Evolutionary conservation across 768 basidiomycete genomes (phyloP).

Genomic region (Leccinum disarticulatum): DNA sequence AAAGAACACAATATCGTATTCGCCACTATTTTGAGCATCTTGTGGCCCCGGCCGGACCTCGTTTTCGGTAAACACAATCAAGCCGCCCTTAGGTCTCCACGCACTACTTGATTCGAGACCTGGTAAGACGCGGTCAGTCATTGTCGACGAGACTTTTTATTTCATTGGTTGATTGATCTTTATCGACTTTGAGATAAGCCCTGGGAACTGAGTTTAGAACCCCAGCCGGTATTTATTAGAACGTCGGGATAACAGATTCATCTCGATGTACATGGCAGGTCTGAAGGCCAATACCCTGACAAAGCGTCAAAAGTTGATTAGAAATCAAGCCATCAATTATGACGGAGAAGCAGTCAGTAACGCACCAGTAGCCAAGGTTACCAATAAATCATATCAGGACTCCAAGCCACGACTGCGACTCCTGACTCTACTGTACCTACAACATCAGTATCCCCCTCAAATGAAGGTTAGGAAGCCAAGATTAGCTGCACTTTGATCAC

Average conservation of each 20-base stretch:
- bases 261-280: constrained; percentile 4
- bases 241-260: constrained; percentile 51
- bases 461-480: constrained; percentile 3
- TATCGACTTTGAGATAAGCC: constrained; percentile 54
- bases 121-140: constrained; percentile 63
- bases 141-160: constrained; percentile 74
- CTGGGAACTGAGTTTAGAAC: constrained; percentile 96
- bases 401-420: constrained; percentile 82
- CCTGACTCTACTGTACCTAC: constrained; percentile 87
- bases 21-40: constrained; percentile 60
- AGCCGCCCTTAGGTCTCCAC: constrained; percentile 88
- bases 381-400: constrained; percentile 87
- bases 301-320: constrained; percentile 81
- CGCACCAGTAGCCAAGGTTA: constrained; percentile 79
- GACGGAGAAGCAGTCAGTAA: neutral
- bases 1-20: constrained; percentile 89
- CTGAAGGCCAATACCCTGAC: constrained; percentile 44
- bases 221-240: constrained; percentile 97
- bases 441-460: constrained; percentile 50
- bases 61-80: constrained; percentile 80
- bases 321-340: constrained; percentile 32
- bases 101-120: constrained; percentile 77
- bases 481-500: constrained; percentile 20
- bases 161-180: constrained; percentile 37
- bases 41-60: constrained; percentile 73